Conservation (phyloP, 176 grass and related monocot genomes). For the Oryza rufipogon region DNA sequence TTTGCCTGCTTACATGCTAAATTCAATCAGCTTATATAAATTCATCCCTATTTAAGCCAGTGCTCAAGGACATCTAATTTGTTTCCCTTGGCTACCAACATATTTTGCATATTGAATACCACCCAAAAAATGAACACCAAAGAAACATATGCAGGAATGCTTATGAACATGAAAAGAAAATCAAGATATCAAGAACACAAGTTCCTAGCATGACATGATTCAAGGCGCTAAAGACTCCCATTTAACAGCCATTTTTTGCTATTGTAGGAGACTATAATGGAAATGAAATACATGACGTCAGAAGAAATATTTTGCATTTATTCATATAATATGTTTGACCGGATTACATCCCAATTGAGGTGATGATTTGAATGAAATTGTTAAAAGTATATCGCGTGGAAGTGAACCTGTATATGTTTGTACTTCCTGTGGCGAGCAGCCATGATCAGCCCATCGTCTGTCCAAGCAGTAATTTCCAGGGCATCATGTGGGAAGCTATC, state of each 20-base stretch:
- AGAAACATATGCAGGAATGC: neutral
- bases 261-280: neutral
- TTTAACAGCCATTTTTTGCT: neutral
- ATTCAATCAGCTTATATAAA: neutral
- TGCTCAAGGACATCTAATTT: neutral
- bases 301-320: neutral
- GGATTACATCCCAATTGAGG: neutral
- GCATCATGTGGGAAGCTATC: slow-evolving; percentile 68
- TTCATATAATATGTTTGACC: neutral
- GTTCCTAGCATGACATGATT: neutral
- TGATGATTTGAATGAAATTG: neutral
- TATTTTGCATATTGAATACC: neutral
- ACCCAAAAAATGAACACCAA: neutral
- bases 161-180: neutral
- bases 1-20: neutral
- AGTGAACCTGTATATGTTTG: slow-evolving; percentile 68
- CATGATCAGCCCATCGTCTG: slow-evolving; percentile 77
- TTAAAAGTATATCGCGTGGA: neutral
- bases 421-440: slow-evolving; percentile 69
- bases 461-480: slow-evolving; percentile 76
- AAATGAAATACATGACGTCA: neutral
- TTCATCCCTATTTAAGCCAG: neutral
- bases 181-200: neutral
- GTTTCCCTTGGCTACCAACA: neutral
- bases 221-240: neutral